A percentile compares a stretch with the other conserved stretches of the same genome.
Conservation (phyloP, 2,329 filamentous ascomycete genomes). For the Fusarium penzigii region DNA sequence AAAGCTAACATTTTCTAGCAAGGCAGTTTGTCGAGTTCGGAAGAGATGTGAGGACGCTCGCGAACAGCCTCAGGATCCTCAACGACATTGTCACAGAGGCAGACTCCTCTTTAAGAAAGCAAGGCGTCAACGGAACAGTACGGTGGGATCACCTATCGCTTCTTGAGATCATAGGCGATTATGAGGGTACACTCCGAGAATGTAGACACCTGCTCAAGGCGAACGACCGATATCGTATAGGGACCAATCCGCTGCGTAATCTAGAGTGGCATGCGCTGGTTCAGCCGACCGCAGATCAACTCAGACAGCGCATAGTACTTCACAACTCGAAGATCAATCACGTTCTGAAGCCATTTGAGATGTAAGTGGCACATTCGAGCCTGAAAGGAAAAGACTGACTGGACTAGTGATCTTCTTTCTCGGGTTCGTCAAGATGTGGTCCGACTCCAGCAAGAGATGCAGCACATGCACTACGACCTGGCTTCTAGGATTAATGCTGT, state of each 20-base stretch:
- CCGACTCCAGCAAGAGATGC: slow-evolving; percentile 24
- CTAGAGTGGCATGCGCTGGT: slow-evolving; percentile 40
- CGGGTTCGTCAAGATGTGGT: slow-evolving; percentile 22
- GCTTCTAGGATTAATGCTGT: slow-evolving; percentile 23
- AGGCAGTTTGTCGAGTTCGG: slow-evolving; percentile 37
- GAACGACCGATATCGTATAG: slow-evolving; percentile 32
- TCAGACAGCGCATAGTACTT: slow-evolving; percentile 34
- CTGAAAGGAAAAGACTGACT: slow-evolving; percentile 3
- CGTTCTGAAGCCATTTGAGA: slow-evolving; percentile 38
- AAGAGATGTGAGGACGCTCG: slow-evolving; percentile 32
- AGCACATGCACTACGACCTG: slow-evolving; percentile 27
- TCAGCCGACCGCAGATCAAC: slow-evolving; percentile 33
- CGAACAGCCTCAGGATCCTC: slow-evolving; percentile 34
- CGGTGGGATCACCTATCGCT: slow-evolving; percentile 28
- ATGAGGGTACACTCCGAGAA: slow-evolving; percentile 32
- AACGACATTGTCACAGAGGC: slow-evolving; percentile 30
- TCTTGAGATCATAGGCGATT: slow-evolving; percentile 35
- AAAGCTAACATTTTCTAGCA: slow-evolving; percentile 18
- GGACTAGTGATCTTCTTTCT: slow-evolving; percentile 33
- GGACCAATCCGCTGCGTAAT: slow-evolving; percentile 31
- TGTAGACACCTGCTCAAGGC: slow-evolving; percentile 31
- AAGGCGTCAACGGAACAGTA: slow-evolving; percentile 20
- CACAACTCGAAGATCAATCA: slow-evolving; percentile 38
- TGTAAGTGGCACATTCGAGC: slow-evolving; percentile 25
- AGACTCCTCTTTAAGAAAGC: slow-evolving; percentile 26